A percentile compares a stretch with the other conserved stretches of the same genome.
These are phyloP conservation scores for Neofusicoccum umdonicola DNA, from an alignment of 2,329 filamentous ascomycete species.

Conservation along the genomic window DNA sequence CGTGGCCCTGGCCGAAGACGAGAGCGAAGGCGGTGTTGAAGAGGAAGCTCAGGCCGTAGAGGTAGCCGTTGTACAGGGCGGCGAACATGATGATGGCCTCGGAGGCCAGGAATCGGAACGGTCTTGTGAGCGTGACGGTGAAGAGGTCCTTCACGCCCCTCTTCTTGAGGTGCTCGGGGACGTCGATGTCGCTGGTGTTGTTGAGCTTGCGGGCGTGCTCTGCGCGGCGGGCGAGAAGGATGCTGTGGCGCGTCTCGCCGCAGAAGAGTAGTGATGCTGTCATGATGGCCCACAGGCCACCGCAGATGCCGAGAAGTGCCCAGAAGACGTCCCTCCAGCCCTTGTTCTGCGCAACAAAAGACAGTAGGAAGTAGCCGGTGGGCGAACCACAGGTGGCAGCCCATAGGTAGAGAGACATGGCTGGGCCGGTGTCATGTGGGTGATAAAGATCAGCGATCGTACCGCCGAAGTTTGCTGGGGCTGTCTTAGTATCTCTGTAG, in stretches of 20 bases:
- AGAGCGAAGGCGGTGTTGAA: constrained; percentile 51
- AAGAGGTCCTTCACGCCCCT: constrained; percentile 41
- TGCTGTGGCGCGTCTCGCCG: constrained; percentile 47
- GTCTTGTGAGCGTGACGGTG: constrained; percentile 43
- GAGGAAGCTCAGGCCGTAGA: constrained; percentile 50
- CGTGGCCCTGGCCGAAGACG: constrained; percentile 48
- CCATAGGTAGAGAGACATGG: constrained; percentile 47
- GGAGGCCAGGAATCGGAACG: constrained; percentile 47
- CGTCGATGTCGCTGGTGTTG: constrained; percentile 28
- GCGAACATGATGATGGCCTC: constrained; percentile 50
- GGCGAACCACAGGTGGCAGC: constrained; percentile 48
- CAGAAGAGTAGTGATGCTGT: constrained; percentile 35
- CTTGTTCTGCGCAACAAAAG: constrained; percentile 43
- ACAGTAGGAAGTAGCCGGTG: constrained; percentile 47
- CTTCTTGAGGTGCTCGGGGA: constrained; percentile 41
- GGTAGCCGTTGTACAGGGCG: constrained; percentile 50
- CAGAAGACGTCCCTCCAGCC: constrained; percentile 48
- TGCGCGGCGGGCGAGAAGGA: constrained; percentile 41
- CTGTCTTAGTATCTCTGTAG: background rate
- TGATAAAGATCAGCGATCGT: constrained; percentile 48
- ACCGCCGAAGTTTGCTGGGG: constrained; percentile 38
- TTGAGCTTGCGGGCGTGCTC: constrained; percentile 27
- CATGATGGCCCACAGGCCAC: constrained; percentile 45
- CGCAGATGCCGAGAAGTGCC: constrained; percentile 47
- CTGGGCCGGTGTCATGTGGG: constrained; percentile 41